phyloP scores from a whole-genome alignment of 2,329 filamentous ascomycete genomes.

The Trichoderma sp. region DNA sequence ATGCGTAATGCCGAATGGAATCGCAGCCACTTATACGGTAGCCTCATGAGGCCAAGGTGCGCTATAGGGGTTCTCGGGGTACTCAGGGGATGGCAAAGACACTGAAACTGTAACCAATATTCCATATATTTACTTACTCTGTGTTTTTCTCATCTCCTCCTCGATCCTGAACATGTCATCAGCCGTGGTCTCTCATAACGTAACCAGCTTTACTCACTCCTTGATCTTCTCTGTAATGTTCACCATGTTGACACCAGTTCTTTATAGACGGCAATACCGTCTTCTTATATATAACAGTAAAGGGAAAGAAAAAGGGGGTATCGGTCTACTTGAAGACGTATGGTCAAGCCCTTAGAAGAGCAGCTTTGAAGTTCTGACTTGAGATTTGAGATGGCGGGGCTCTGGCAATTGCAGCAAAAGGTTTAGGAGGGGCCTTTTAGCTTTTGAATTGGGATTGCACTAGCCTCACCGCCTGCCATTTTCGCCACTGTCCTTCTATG shows the following conservation, averaged over 20 bases:
- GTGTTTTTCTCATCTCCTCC: constrained; percentile 98
- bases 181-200: constrained; percentile 23
- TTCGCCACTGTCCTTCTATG: constrained; percentile 5
- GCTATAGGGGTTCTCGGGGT: neutral
- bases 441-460: neutral
- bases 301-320: neutral
- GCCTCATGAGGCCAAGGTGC: neutral
- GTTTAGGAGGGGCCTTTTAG: constrained; percentile 5
- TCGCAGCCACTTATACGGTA: neutral
- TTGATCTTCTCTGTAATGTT: constrained; percentile 99
- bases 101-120: neutral
- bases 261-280: constrained; percentile 37
- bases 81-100: neutral
- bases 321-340: neutral
- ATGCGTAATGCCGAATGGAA: neutral
- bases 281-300: constrained; percentile 18
- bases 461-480: constrained; percentile 35
- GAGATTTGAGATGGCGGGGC: constrained; percentile 14
- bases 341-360: neutral
- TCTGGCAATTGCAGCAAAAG: constrained; percentile 4
- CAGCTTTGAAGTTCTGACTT: neutral
- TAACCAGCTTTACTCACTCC: constrained; percentile 64
- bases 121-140: constrained; percentile 66
- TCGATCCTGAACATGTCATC: constrained; percentile 72
- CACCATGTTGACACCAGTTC: constrained; percentile 68